Evolutionary conservation across 495 filamentous ascomycete species (phyloP), one percentile per base, ranked within the genome.

Genomic region (Talaromyces wortmannii): DNA sequence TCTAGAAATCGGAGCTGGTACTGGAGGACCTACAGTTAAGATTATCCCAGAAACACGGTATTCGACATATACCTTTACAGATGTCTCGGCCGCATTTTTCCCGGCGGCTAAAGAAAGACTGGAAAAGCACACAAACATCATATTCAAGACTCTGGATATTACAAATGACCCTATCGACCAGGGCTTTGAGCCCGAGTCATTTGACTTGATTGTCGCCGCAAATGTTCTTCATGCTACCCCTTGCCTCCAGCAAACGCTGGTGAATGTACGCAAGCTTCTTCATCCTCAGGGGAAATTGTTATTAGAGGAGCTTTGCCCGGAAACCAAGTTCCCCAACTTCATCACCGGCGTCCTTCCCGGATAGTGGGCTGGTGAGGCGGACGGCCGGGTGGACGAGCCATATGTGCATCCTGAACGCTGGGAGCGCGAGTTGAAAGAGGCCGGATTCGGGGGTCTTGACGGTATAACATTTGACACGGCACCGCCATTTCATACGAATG

Each of bases 181-280:
- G 42, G 73, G 73, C 2, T 72, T 73, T 47, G 55, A 59, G 4
- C 57, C 16, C 5, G 55, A 50, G 0, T 40, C 48, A 0, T 78
- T 61, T 48, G 75, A 78, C 47, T 43, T 78, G 4, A 63, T 77
- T 30, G 51, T 78, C 4, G 73, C 71, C 4, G 42, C 66, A 3
- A 68, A 73, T 53, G 71, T 71, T 1, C 52, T 84, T 6, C 80
- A 85, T 58, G 78, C 76, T 2, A 83, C 79, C 0, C 49, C 43
- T 0, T 56, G 45, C 6, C 55, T 84, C 0, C 55, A 65, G 0
- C 50, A 67, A 11, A 78, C 71, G 0, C 45, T 85, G 7, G 30
- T 13, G 1, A 74, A 81, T 55, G 52, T 70, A 0, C 65, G 69
- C 3, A 48, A 56, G 8, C 36, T 66, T 11, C 56, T 66, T 17